Percentiles rank a stretch among this genome's conserved stretches.
phyloP scores from a whole-genome alignment of 2,329 filamentous ascomycete species.

The Fusarium albidum region DNA sequence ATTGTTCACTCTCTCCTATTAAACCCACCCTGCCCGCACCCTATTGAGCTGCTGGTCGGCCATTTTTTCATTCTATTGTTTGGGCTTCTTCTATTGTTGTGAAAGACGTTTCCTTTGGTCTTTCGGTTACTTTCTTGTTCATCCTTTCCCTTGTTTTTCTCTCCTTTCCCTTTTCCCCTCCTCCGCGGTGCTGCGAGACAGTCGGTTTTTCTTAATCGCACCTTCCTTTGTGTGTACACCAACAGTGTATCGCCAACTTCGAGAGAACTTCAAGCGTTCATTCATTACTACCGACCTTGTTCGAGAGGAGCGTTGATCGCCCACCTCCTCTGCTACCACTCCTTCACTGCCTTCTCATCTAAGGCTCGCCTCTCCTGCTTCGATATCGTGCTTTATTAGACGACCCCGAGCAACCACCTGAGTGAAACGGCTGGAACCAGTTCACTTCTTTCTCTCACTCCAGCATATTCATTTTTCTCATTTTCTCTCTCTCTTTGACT shows the following conservation, averaged over 20 bases:
- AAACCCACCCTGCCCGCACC: slow-evolving; percentile 34
- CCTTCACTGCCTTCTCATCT: slow-evolving; percentile 28
- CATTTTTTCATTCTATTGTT: slow-evolving; percentile 41
- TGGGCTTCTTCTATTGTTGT: slow-evolving; percentile 37
- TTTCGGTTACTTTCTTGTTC: slow-evolving; percentile 36
- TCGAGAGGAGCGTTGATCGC: slow-evolving; percentile 45
- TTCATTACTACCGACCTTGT: slow-evolving; percentile 34
- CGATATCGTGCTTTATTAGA: slow-evolving; percentile 28
- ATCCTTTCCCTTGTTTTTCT: slow-evolving; percentile 30
- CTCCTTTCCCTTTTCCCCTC: slow-evolving; percentile 27
- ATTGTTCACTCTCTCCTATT: slow-evolving; percentile 41
- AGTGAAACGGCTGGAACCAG: slow-evolving; percentile 43
- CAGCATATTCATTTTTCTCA: slow-evolving; percentile 17
- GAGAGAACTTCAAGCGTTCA: slow-evolving; percentile 18
- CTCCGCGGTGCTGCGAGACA: slow-evolving; percentile 38
- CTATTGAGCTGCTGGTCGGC: slow-evolving; percentile 33
- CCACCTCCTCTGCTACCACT: slow-evolving; percentile 37
- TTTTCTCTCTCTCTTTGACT: too few species aligned
- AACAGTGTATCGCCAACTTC: slow-evolving; percentile 30
- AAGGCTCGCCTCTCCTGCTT: slow-evolving; percentile 23
- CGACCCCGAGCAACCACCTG: slow-evolving; percentile 27
- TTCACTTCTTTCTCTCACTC: slow-evolving; percentile 38
- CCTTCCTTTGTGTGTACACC: slow-evolving; percentile 31
- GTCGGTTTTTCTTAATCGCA: slow-evolving; percentile 41
- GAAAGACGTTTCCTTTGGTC: slow-evolving; percentile 38